phyloP scores from a whole-genome alignment of 805 yeast species.

The Candida nanaspora region DNA sequence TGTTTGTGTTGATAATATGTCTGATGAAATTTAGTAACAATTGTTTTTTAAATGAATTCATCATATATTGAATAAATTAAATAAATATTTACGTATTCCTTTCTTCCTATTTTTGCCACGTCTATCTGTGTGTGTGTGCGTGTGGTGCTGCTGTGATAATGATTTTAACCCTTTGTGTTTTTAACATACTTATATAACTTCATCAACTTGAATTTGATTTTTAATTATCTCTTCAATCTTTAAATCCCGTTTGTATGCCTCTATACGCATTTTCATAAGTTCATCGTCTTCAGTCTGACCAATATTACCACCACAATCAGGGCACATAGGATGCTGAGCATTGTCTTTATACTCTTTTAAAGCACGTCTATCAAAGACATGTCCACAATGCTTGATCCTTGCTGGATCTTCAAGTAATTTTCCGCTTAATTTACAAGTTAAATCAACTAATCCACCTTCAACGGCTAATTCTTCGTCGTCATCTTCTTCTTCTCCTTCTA shows the following conservation, averaged over 20 bases:
- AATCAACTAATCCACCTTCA: constrained; percentile 63
- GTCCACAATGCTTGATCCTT: constrained; percentile 49
- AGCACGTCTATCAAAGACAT: constrained; percentile 49
- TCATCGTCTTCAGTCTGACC: constrained; percentile 39
- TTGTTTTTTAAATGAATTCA: too few species aligned
- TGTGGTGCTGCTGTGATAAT: too few species aligned
- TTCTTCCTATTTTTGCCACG: too few species aligned
- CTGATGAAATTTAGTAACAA: not conserved
- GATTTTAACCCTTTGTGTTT: too few species aligned
- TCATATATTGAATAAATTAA: too few species aligned
- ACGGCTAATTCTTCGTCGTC: constrained; percentile 58
- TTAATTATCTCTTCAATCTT: constrained; percentile 11
- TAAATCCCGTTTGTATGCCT: constrained; percentile 25
- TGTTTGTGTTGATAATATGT: constrained; percentile 2
- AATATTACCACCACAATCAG: constrained; percentile 42
- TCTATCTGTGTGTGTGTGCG: too few species aligned
- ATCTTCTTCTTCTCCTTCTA: constrained; percentile 23
- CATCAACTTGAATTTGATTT: constrained; percentile 5
- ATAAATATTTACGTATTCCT: too few species aligned
- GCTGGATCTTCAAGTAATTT: constrained; percentile 46
- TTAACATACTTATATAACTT: not conserved
- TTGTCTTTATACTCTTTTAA: constrained; percentile 23
- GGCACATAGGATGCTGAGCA: constrained; percentile 33
- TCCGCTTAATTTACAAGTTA: constrained; percentile 62
- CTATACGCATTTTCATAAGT: constrained; percentile 50